Evolutionary conservation across 2,329 filamentous ascomycete genomes (phyloP), one percentile per base, ranked within the genome.

Genomic region (Aureobasidium sp.): DNA sequence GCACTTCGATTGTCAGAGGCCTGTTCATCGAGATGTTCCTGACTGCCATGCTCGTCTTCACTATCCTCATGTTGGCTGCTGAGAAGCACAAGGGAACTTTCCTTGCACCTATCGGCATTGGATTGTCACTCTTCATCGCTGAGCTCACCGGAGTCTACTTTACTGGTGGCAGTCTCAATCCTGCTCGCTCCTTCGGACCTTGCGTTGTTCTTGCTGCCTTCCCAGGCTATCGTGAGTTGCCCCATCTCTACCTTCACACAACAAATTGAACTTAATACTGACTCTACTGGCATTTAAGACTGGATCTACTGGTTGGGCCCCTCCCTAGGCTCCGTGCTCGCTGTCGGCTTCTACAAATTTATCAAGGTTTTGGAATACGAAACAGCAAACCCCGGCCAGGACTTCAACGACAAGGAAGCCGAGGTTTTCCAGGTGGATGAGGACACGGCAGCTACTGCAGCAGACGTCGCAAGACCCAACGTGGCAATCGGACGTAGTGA

Each of bases 21-120:
- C 67, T 81, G 3, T 81, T 75, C 70, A 80, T 81, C 60, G 79
- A 81, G 65, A 79, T 79, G 76, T 77, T 81, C 61, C 70, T 80
- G 43, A 81, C 79, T 2, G 74, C 76, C n/a, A 69, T 76, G 67
- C 73, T 81, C 20, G 74, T 81, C 64, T 79, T 81, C 65, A 76
- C 76, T 55, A 81, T 81, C 63, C 79, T 75, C 69, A 74, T 76
- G 73, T 69, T 76, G 17, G 74, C 74, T 6, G 74, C 74, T 2
- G 74, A 76, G 65, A 76, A 76, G 67, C 74, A 76, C 70, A 76
- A 76, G 64, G 73, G 71, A 63, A 76, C 74, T 6, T 76, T 73
- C 65, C 68, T 76, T 29, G 74, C 74, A 8, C 74, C 74, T 0
- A 66, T 76, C 43, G 74, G 64, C 50, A 78, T 78, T 62, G 76